These are phyloP conservation scores for Lentinula guzmanii DNA, from an alignment of 768 basidiomycete genomes.

Conservation along the genomic window DNA sequence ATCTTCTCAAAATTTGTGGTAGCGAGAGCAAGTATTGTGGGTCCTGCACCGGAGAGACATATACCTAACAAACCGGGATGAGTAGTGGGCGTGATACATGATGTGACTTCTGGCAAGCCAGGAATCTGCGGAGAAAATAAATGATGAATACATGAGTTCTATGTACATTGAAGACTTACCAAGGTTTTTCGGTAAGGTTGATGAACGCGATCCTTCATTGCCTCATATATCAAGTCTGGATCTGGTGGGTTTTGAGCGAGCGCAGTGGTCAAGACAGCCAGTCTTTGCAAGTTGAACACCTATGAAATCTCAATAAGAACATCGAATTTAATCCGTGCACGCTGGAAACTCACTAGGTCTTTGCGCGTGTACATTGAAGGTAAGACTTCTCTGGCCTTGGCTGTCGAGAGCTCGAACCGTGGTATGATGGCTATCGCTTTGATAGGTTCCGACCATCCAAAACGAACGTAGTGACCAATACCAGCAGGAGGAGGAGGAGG, in stretches of 20 bases:
- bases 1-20: conserved; percentile 80
- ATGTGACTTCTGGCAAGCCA: conserved; percentile 89
- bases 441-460: conserved; percentile 79
- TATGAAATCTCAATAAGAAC: conserved; percentile 23
- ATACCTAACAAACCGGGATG: conserved; percentile 97
- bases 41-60: conserved; percentile 96
- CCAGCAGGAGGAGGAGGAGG: conserved; percentile 85
- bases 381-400: conserved; percentile 87
- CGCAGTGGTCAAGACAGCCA: conserved; percentile 94
- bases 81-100: conserved; percentile 76
- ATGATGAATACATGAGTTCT: not conserved
- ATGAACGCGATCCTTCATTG: conserved; percentile 98
- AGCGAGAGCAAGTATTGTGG: conserved; percentile 94
- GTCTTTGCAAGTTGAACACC: conserved; percentile 96
- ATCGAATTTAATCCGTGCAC: not conserved
- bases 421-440: conserved; percentile 94
- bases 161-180: conserved; percentile 36
- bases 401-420: conserved; percentile 92
- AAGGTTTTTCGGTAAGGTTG: conserved; percentile 91
- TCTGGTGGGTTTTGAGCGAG: conserved; percentile 88
- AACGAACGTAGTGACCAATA: conserved; percentile 92
- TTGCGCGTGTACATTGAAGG: conserved; percentile 80
- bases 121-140: conserved; percentile 64
- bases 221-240: conserved; percentile 95
- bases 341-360: conserved; percentile 64